Conservation (phyloP, 208 protist species). For the Trypanosoma vivax region DNA sequence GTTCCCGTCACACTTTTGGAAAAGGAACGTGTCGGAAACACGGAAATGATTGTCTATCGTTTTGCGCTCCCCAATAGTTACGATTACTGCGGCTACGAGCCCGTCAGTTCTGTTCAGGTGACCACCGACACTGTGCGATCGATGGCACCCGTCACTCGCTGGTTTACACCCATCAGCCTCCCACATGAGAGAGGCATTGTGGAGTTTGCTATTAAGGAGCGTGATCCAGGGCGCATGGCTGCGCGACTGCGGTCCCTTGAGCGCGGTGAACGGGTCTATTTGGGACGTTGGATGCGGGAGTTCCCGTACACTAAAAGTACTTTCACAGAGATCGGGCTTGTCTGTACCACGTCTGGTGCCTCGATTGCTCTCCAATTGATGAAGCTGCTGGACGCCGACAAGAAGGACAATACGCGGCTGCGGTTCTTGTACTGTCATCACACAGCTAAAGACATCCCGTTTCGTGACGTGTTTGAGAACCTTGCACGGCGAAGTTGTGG, state of each 20-base stretch:
- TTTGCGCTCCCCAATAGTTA: conserved; percentile 77
- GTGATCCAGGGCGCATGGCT: conserved; percentile 75
- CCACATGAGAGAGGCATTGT: conserved; percentile 69
- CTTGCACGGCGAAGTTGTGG: conserved; percentile 25
- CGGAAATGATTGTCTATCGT: conserved; percentile 58
- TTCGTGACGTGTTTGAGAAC: conserved; percentile 43
- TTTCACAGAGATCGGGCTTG: conserved; percentile 49
- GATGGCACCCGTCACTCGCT: conserved; percentile 52
- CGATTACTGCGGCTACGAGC: conserved; percentile 84
- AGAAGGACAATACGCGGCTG: conserved; percentile 39
- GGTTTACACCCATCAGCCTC: conserved; percentile 85
- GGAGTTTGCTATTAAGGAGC: conserved; percentile 78
- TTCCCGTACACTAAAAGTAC: conserved; percentile 62
- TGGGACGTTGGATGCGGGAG: conserved; percentile 83
- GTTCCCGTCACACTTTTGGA: conserved; percentile 75
- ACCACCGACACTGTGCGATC: conserved; percentile 37
- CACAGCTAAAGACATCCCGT: conserved; percentile 44
- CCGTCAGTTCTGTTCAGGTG: conserved; percentile 74
- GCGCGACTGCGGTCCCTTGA: conserved; percentile 59
- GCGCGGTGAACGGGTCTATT: conserved; percentile 64
- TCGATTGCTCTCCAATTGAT: conserved; percentile 82
- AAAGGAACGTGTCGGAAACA: conserved; percentile 40
- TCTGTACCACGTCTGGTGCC: conserved; percentile 71
- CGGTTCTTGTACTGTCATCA: conserved; percentile 70
- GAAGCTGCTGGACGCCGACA: conserved; percentile 55